Evolutionary conservation across 1,284 basidiomycete species (phyloP).

Genomic region (Omphalotus olearius): DNA sequence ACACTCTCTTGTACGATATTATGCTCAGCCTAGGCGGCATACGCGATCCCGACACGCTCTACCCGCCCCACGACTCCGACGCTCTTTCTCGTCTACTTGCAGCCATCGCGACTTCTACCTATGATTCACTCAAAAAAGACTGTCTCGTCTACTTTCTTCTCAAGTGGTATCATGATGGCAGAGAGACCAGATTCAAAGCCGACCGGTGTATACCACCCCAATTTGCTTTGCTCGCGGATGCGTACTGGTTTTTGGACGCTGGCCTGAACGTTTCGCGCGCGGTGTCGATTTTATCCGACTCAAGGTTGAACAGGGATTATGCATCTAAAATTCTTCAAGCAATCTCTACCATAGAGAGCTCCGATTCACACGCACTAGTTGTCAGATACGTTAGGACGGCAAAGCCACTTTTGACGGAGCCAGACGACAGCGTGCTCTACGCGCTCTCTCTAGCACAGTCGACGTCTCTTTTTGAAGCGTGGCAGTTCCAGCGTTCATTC

Average conservation of each 20-base stretch:
- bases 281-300: slow-evolving; percentile 65
- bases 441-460: slow-evolving; percentile 59
- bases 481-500: slow-evolving; percentile 69
- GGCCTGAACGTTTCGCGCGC: slow-evolving; percentile 62
- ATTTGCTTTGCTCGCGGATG: slow-evolving; percentile 66
- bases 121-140: slow-evolving; percentile 73
- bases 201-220: slow-evolving; percentile 66
- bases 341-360: slow-evolving; percentile 44
- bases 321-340: slow-evolving; percentile 71
- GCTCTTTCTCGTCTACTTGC: slow-evolving; percentile 52
- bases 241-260: slow-evolving; percentile 76
- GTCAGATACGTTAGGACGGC: slow-evolving; percentile 66
- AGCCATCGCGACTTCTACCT: slow-evolving; percentile 55
- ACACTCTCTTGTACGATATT: slow-evolving; percentile 69
- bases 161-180: slow-evolving; percentile 66
- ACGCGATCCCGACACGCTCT: slow-evolving; percentile 49
- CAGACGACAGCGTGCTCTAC: slow-evolving; percentile 65
- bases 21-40: slow-evolving; percentile 64
- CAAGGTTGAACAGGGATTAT: slow-evolving; percentile 69
- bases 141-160: slow-evolving; percentile 74
- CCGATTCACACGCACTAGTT: slow-evolving; percentile 47
- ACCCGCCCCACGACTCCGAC: slow-evolving; percentile 58
- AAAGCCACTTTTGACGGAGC: slow-evolving; percentile 62
- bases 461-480: slow-evolving; percentile 57
- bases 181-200: slow-evolving; percentile 50